Evolutionary conservation across 345 rosid genomes (phyloP), one percentile per base, ranked within the genome.

Genomic region (Eucalyptus marginata): DNA sequence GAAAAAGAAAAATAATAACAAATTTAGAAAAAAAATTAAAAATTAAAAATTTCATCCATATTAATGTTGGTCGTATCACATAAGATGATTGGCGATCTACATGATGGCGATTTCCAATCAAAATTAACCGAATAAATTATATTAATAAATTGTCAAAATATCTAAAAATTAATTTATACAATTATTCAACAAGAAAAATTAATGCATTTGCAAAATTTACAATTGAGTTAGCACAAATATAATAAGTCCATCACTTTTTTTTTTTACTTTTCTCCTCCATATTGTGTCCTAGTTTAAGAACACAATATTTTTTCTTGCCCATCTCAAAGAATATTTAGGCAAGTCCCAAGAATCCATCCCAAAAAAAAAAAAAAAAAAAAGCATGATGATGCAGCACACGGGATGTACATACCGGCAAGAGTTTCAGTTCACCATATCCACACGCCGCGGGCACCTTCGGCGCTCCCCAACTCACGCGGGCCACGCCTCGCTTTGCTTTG

Each of bases 31-130:
- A 16, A 10, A 22, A 56, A 3, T 56, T 22, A 9, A 1, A 8
- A 22, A 8, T 54, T 24, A 2, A 8, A 22, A 24, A 1, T 9
- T 56, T 1, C 9, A 56, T 9, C 3, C 0, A 56, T 10, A 56
- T 4, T 2, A 9, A 0, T 56, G 2, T 0, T 22, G 0, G 0
- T 17, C 0, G 3, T 22, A 22, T 20, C 25, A 22, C 2, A 4
- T 22, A 56, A 24, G 5, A 56, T 22, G 1, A 56, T 0, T 0
- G 0, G 1, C n/a, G n/a, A n/a, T n/a, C n/a, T n/a, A n/a, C n/a
- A n/a, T 56, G 6, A 8, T 0, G 9, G 0, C 0, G 20, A 22
- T 56, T 56, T 22, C 0, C 3, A 0, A 56, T 22, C 0, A 24
- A 56, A 56, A 56, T 56, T 24, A 22, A 22, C 2, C 5, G 0